Evolutionary conservation across 148 eudicot genomes (phyloP).

Genomic region (Selenicereus undatus): DNA sequence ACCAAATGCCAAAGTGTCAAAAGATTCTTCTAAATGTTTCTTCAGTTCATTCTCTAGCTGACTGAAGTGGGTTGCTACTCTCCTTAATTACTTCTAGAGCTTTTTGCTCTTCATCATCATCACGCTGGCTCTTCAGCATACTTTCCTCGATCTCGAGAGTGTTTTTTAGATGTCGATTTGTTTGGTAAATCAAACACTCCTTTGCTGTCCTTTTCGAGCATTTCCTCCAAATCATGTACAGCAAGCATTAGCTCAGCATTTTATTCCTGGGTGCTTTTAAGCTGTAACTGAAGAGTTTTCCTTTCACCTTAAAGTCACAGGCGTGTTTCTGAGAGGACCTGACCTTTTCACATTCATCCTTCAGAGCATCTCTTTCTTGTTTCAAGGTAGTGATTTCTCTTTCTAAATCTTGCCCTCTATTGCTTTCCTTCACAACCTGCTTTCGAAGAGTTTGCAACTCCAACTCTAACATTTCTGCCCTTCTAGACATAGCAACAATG

Average conservation of each 20-base stretch:
- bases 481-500: conserved; percentile 59
- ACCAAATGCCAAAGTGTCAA: conserved; percentile 35
- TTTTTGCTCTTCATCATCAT: conserved; percentile 71
- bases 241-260: conserved; percentile 81
- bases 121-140: conserved; percentile 36
- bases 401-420: conserved; percentile 75
- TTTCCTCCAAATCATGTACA: conserved; percentile 79
- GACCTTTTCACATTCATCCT: conserved; percentile 62
- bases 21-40: conserved; percentile 42
- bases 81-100: conserved; percentile 46
- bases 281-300: conserved; percentile 67
- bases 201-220: conserved; percentile 57
- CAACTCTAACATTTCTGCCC: conserved; percentile 70
- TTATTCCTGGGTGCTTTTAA: conserved; percentile 89
- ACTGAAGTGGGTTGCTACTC: conserved; percentile 42
- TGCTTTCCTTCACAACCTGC: conserved; percentile 88
- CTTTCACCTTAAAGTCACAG: conserved; percentile 46
- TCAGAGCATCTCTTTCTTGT: conserved; percentile 70
- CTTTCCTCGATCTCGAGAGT: conserved; percentile 38
- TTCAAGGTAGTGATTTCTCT: conserved; percentile 57
- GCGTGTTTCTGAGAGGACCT: conserved; percentile 40
- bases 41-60: conserved; percentile 56
- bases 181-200: conserved; percentile 35
- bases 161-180: conserved; percentile 24
- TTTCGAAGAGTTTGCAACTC: conserved; percentile 89